Evolutionary conservation across 306 rosid species (phyloP).

Genomic region (Begonia peltatifolia): DNA sequence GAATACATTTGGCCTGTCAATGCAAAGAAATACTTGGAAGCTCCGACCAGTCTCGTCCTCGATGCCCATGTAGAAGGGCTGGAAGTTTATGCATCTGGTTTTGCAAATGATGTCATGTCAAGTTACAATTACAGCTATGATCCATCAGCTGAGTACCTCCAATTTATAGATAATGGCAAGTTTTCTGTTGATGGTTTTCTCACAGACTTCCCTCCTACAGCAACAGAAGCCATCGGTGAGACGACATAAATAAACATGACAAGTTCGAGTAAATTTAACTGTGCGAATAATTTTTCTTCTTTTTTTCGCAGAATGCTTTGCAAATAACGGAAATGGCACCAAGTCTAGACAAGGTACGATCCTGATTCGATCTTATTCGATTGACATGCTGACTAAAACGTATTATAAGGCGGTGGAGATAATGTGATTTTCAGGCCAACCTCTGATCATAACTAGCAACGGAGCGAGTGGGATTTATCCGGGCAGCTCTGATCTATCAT

Average conservation of each 20-base stretch:
- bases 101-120: conserved; percentile 41
- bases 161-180: conserved; percentile 40
- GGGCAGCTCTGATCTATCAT: conserved; percentile 76
- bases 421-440: conserved; percentile 21
- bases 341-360: conserved; percentile 35
- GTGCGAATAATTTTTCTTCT: neutral
- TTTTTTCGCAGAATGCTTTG: conserved; percentile 50
- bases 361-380: neutral
- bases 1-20: conserved; percentile 49
- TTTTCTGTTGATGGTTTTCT: conserved; percentile 71
- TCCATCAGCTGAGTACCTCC: conserved; percentile 56
- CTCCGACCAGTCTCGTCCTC: conserved; percentile 40
- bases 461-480: conserved; percentile 86
- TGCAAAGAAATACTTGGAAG: conserved; percentile 33
- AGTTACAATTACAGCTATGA: conserved; percentile 61
- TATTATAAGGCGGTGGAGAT: neutral
- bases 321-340: conserved; percentile 15
- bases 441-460: conserved; percentile 49
- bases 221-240: conserved; percentile 71
- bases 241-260: neutral
- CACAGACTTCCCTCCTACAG: conserved; percentile 66
- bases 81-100: conserved; percentile 76
- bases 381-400: too few relatives aligned
- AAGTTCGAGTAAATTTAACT: too few relatives aligned
- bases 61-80: conserved; percentile 78